Percentiles rank a stretch among this genome's conserved stretches.
phyloP scores from a whole-genome alignment of 1,284 basidiomycete genomes.

The Puccinia horiana region DNA sequence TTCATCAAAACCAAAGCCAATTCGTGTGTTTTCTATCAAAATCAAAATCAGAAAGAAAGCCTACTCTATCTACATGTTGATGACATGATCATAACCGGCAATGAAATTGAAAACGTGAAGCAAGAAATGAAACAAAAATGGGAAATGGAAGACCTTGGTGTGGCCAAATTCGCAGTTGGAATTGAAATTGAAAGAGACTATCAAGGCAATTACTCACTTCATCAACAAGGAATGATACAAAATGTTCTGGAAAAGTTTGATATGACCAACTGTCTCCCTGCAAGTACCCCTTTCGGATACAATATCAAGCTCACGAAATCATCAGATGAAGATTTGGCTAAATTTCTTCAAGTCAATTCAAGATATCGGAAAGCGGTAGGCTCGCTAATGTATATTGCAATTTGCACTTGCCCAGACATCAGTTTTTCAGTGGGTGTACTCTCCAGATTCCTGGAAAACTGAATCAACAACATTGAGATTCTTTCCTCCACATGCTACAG shows the following conservation, averaged over 20 bases:
- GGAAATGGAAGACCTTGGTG: constrained; percentile 7
- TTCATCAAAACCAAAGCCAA: not conserved
- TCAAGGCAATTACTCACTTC: not conserved
- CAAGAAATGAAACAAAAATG: not conserved
- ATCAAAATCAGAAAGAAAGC: not conserved
- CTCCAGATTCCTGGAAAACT: not conserved
- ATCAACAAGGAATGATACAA: not conserved
- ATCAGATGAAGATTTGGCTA: not conserved
- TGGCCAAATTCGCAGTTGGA: not conserved
- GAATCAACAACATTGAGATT: not conserved
- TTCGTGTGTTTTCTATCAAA: not conserved
- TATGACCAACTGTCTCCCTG: not conserved
- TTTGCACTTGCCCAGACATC: constrained; percentile 19
- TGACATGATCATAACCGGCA: not conserved
- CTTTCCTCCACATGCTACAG: not conserved
- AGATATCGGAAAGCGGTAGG: constrained; percentile 3
- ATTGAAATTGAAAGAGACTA: not conserved
- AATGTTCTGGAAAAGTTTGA: not conserved
- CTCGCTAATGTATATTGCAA: constrained; percentile 15
- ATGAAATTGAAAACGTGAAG: not conserved
- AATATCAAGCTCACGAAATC: not conserved
- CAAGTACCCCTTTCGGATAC: not conserved
- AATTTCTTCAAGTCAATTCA: not conserved
- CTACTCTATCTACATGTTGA: constrained; percentile 2
- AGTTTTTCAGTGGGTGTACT: constrained; percentile 9